Evolutionary conservation across 2,329 filamentous ascomycete genomes (phyloP).

Genomic region (Hypoxylon sp.): DNA sequence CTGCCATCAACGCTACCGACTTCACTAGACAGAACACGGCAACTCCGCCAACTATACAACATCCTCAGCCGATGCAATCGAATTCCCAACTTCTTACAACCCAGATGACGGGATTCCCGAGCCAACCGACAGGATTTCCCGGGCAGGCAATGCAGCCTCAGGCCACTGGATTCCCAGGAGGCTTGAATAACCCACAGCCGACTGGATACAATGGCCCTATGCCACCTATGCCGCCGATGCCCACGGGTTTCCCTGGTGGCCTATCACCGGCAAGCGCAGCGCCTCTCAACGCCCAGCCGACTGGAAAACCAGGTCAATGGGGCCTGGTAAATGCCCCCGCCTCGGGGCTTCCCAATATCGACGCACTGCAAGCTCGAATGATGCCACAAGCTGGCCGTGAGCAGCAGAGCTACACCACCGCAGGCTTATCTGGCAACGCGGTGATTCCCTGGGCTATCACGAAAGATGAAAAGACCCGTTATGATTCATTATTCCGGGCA

Average conservation of each 20-base stretch:
- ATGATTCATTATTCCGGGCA: constrained; percentile 92
- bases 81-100: constrained; percentile 73
- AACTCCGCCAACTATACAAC: constrained; percentile 68
- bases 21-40: constrained; percentile 69
- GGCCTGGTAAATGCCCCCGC: constrained; percentile 96
- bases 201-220: constrained; percentile 84
- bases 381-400: constrained; percentile 97
- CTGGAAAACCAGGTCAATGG: constrained; percentile 93
- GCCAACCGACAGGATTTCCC: constrained; percentile 66
- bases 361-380: constrained; percentile 90
- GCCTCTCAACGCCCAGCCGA: constrained; percentile 90
- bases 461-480: constrained; percentile 97
- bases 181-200: constrained; percentile 74
- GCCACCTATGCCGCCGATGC: constrained; percentile 87
- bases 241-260: constrained; percentile 73
- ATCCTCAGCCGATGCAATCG: constrained; percentile 79
- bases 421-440: constrained; percentile 90
- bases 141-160: constrained; percentile 73
- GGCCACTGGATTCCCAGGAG: constrained; percentile 74
- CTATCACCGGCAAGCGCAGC: constrained; percentile 64
- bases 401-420: constrained; percentile 82
- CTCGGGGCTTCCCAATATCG: constrained; percentile 90
- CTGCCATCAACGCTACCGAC: constrained; percentile 74
- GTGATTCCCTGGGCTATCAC: constrained; percentile 98
- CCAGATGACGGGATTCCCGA: constrained; percentile 76